phyloP scores from a whole-genome alignment of 1,284 basidiomycete genomes.

The Heterobasidion occidentale region DNA sequence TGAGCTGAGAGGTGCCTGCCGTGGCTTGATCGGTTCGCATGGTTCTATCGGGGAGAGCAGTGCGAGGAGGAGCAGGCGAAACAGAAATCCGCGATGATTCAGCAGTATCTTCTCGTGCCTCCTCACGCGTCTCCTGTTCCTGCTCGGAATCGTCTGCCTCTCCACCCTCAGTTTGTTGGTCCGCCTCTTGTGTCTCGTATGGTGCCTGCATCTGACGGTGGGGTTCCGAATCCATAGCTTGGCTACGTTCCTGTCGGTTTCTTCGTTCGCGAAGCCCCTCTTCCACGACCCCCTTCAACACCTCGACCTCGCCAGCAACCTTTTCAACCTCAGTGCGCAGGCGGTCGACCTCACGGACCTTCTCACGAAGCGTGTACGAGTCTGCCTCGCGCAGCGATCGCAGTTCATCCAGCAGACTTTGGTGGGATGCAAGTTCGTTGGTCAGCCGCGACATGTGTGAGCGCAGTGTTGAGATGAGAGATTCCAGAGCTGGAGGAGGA shows the following conservation, averaged over 20 bases:
- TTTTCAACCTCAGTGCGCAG: constrained; percentile 66
- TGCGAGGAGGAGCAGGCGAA: neutral
- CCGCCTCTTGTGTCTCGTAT: neutral
- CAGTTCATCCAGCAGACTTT: constrained; percentile 56
- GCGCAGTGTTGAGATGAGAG: constrained; percentile 64
- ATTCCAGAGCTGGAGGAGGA: constrained; percentile 56
- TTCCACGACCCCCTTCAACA: constrained; percentile 76
- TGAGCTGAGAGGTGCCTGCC: constrained; percentile 24
- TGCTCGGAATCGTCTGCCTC: constrained; percentile 7
- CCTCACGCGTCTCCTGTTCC: constrained; percentile 16
- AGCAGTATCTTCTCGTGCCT: constrained; percentile 9
- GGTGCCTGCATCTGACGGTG: neutral
- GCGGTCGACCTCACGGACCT: constrained; percentile 51
- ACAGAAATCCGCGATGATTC: neutral
- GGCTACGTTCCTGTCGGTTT: constrained; percentile 9
- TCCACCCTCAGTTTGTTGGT: too few relatives aligned
- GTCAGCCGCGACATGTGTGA: constrained; percentile 72
- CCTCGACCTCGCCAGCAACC: constrained; percentile 73
- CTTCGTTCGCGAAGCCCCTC: constrained; percentile 65
- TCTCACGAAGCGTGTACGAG: constrained; percentile 47
- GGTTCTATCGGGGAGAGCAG: constrained; percentile 17
- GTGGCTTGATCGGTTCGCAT: constrained; percentile 42
- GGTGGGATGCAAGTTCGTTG: constrained; percentile 67
- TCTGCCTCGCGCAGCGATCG: constrained; percentile 59
- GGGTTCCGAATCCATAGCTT: neutral